Evolutionary conservation across 2,329 filamentous ascomycete species (phyloP).

Genomic region (Beauveria rudraprayagi): DNA sequence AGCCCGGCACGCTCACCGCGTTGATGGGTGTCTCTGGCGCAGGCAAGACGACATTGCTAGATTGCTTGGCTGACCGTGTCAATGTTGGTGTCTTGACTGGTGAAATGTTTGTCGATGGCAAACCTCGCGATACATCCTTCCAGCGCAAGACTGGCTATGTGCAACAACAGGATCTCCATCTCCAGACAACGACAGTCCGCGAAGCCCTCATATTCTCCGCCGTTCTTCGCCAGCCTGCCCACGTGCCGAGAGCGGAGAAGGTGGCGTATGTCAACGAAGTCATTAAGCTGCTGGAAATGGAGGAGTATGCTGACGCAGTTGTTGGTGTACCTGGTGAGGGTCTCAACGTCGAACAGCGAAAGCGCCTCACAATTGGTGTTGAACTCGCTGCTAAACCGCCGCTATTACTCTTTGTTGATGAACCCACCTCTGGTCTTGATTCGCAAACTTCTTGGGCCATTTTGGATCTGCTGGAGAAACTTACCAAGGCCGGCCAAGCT

Average conservation of each 20-base stretch:
- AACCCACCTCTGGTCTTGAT: slow-evolving; percentile 90
- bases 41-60: slow-evolving; percentile 87
- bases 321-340: slow-evolving; percentile 88
- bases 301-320: slow-evolving; percentile 80
- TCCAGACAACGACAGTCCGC: slow-evolving; percentile 76
- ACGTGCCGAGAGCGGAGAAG: slow-evolving; percentile 68
- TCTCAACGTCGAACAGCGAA: slow-evolving; percentile 62
- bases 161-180: slow-evolving; percentile 85
- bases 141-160: slow-evolving; percentile 90
- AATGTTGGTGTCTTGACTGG: slow-evolving; percentile 85
- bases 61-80: slow-evolving; percentile 76
- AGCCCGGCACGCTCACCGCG: slow-evolving; percentile 81
- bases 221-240: slow-evolving; percentile 70
- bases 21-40: slow-evolving; percentile 89
- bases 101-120: slow-evolving; percentile 63
- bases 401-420: slow-evolving; percentile 84
- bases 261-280: slow-evolving; percentile 82
- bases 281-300: slow-evolving; percentile 85
- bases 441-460: slow-evolving; percentile 93
- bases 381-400: slow-evolving; percentile 89
- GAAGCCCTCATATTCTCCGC: slow-evolving; percentile 85
- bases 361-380: slow-evolving; percentile 88
- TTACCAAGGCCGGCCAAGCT: slow-evolving; percentile 81
- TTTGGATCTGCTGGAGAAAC: slow-evolving; percentile 76
- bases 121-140: slow-evolving; percentile 69